Conservation (phyloP, 768 basidiomycete species). For the Serpula lacrymans region DNA sequence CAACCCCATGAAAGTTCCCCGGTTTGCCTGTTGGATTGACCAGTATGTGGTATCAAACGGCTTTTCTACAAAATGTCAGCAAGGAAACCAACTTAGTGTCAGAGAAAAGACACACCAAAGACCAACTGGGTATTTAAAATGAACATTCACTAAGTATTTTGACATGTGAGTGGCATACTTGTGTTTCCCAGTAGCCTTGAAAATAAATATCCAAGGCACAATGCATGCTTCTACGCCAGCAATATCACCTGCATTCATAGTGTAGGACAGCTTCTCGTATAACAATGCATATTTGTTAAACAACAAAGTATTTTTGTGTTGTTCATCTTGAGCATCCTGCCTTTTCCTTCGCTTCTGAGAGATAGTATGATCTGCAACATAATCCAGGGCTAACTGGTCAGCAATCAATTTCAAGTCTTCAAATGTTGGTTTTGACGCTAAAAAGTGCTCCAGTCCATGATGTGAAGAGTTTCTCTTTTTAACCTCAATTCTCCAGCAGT, state of each 20-base stretch:
- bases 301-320: slow-evolving; percentile 31
- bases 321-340: slow-evolving; percentile 30
- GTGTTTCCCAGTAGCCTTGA: slow-evolving; percentile 30
- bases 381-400: slow-evolving; percentile 13
- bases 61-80: slow-evolving; percentile 3
- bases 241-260: slow-evolving; percentile 32
- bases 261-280: slow-evolving; percentile 36
- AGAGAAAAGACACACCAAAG: slow-evolving; percentile 6
- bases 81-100: not conserved
- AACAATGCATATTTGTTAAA: slow-evolving; percentile 32
- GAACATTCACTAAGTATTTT: slow-evolving; percentile 23
- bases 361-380: slow-evolving; percentile 13
- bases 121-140: slow-evolving; percentile 19
- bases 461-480: slow-evolving; percentile 1
- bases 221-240: slow-evolving; percentile 24
- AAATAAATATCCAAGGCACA: slow-evolving; percentile 22
- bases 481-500: slow-evolving; percentile 28
- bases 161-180: slow-evolving; percentile 30
- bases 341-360: not conserved
- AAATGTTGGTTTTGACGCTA: slow-evolving; percentile 10
- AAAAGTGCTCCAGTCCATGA: slow-evolving; percentile 12
- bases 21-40: slow-evolving; percentile 33
- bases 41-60: slow-evolving; percentile 23
- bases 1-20: slow-evolving; percentile 28
- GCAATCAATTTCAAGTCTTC: slow-evolving; percentile 25